These are phyloP conservation scores for Trametes maxima DNA, from an alignment of 768 basidiomycete genomes.

Conservation along the genomic window DNA sequence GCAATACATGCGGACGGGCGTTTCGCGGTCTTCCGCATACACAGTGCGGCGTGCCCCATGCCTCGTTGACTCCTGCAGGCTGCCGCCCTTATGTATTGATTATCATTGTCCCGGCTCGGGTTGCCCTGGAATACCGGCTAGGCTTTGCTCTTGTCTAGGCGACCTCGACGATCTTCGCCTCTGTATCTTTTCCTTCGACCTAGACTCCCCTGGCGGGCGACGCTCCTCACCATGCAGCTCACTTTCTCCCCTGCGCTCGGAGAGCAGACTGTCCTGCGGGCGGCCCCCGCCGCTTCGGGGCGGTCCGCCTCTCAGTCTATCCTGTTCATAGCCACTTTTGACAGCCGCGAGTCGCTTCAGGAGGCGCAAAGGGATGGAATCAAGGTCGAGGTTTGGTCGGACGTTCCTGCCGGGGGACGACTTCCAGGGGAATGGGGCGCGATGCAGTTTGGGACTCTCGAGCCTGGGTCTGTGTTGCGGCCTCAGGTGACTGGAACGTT, in stretches of 20 bases:
- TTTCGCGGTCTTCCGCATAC: neutral
- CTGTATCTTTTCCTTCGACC: neutral
- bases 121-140: neutral
- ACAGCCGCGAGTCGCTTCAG: slow-evolving; percentile 23
- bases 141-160: neutral
- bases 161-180: neutral
- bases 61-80: slow-evolving; percentile 22
- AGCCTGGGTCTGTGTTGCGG: neutral
- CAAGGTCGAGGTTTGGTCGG: slow-evolving; percentile 35
- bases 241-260: slow-evolving; percentile 30
- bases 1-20: neutral
- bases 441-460: slow-evolving; percentile 20
- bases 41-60: neutral
- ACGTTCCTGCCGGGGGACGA: slow-evolving; percentile 28
- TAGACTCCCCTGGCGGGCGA: slow-evolving; percentile 15
- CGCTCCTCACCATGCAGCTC: slow-evolving; percentile 16
- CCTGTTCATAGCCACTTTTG: slow-evolving; percentile 31
- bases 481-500: slow-evolving; percentile 2
- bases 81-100: neutral
- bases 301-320: slow-evolving; percentile 14
- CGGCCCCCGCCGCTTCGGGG: slow-evolving; percentile 9
- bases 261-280: slow-evolving; percentile 16
- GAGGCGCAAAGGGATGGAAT: slow-evolving; percentile 26
- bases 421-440: slow-evolving; percentile 32
- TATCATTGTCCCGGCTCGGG: neutral